Evolutionary conservation across 2,329 filamentous ascomycete genomes (phyloP), one percentile per base, ranked within the genome.

Genomic region (Aspergillus hiratsukae): DNA sequence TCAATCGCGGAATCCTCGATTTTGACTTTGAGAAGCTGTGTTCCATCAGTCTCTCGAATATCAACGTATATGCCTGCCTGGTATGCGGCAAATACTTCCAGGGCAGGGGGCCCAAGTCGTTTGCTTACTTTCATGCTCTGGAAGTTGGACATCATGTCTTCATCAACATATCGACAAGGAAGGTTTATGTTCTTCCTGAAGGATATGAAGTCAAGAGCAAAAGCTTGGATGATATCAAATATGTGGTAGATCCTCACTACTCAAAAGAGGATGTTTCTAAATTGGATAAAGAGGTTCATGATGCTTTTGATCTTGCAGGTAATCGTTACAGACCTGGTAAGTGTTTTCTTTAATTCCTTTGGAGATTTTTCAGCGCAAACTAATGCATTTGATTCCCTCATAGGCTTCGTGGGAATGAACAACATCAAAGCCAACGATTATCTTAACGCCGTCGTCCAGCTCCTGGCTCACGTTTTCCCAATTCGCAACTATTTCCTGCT

Each of bases 371-470:
- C 11, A 11, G 17, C 23, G 3, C 7, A 28, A 8, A 10, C 25
- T 23, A 35, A 21, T 37, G 21, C 40, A 29, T 29, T 27, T 57
- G 37, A 49, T 27, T 17, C 17, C 53, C 52, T 27, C 14, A n/a
- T 53, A 78, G 77, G 94, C 5, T 99, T 92, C 71, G 91, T 99
- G 59, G 94, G 94, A 63, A 95, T 99, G 90, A 99, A 99, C 81
- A 99, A 99, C 76, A 97, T 99, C 81, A 99, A 99, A 75, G 91
- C 94, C 57, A 99, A 99, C 76, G 94, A 99, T 78, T 99, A 99
- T 77, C 83, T 97, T 69, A 99, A 99, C 71, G 93, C 96, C 27
- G 84, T 97, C 3, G 88, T 96, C 50, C 94, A 99, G 74, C 88
- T 92, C 6, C 82, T 99, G 40, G 87, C 93, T 2, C 94, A 99